Evolutionary conservation across 208 protist genomes (phyloP), one percentile per base, ranked within the genome.

Genomic region (Acanthamoeba divionensis): DNA sequence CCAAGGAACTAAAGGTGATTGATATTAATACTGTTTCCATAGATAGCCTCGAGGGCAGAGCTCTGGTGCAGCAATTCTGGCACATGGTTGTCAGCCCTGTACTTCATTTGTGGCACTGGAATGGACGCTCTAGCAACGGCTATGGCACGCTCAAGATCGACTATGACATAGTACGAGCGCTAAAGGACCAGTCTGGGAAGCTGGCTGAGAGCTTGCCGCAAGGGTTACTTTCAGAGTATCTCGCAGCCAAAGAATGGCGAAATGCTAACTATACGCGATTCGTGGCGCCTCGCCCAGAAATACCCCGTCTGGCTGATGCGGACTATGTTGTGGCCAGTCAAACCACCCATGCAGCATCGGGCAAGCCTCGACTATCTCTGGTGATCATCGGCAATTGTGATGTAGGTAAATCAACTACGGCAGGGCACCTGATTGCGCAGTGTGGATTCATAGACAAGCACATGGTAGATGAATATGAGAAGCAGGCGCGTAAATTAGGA

Each of bases 351-450:
- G n/a, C 18, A 18, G 52, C n/a, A 18, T 24, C 52, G 18, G 52
- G 52, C 18, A 60, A 60, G 52, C 52, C 52, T 60, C 52, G 52
- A 18, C 18, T 60, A 18, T 60, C 52, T n/a, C 10, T 77, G 29
- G 69, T 80, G 45, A 45, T 89, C 31, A 89, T 89, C 38, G 82
- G 97, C 57, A 96, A 98, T 91, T 96, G 98, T 47, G 97, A 98
- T 91, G 93, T 96, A 41, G 97, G 97, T 89, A 98, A 98, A 93
- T 98, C 97, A 60, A 98, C 97, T 50, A 97, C 97, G 73, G 98
- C 97, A 29, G 97, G 97, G 65, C 97, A 97, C 90, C 93, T 98
- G 29, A 95, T 98, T 88, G 97, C 96, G 95, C 93, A 97, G 93
- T 94, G 92, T 66, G 97, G 97, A 67, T 95, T 94, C 54, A 92